Percentiles rank a stretch among this genome's conserved stretches.
Evolutionary conservation across 306 rosid species (phyloP).

Genomic region (Quercus gilva): DNA sequence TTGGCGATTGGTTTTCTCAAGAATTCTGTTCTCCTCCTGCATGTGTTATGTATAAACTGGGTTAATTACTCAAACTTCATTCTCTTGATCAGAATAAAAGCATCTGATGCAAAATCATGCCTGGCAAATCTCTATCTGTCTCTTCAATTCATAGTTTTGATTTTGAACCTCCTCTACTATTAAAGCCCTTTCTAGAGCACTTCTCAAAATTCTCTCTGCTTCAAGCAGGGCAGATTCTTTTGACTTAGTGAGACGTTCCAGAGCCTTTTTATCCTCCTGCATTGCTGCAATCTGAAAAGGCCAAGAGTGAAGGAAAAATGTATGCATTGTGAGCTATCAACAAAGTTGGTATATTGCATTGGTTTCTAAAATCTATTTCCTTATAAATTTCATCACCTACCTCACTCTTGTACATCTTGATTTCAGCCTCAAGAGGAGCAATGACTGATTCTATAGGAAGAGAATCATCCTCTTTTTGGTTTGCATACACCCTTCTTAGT

Average conservation of each 20-base stretch:
- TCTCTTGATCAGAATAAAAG: conserved; percentile 5
- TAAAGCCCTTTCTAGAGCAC: conserved; percentile 90
- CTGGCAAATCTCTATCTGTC: conserved; percentile 99
- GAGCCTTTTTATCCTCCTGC: conserved; percentile 86
- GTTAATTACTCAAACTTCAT: conserved; percentile 2
- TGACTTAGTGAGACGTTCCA: conserved; percentile 78
- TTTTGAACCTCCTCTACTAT: conserved; percentile 98
- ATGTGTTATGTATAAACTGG: conserved; percentile 19
- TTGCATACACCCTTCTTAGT: conserved; percentile 66
- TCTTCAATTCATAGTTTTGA: conserved; percentile 80
- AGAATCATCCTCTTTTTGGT: conserved; percentile 67
- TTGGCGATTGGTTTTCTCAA: conserved; percentile 85
- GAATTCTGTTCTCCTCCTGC: conserved; percentile 93
- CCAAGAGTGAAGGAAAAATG: neutral
- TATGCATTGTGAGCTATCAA: neutral
- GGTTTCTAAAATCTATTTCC: neutral
- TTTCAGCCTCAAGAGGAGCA: conserved; percentile 90
- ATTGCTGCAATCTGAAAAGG: conserved; percentile 55
- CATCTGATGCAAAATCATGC: conserved; percentile 36
- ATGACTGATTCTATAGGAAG: conserved; percentile 61
- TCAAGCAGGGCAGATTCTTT: conserved; percentile 85
- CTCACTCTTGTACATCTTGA: conserved; percentile 80
- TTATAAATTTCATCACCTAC: conserved; percentile 29
- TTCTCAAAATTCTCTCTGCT: conserved; percentile 78
- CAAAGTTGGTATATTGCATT: neutral